Conservation (phyloP, 2,329 filamentous ascomycete genomes). For the Sporothrix inflata region DNA sequence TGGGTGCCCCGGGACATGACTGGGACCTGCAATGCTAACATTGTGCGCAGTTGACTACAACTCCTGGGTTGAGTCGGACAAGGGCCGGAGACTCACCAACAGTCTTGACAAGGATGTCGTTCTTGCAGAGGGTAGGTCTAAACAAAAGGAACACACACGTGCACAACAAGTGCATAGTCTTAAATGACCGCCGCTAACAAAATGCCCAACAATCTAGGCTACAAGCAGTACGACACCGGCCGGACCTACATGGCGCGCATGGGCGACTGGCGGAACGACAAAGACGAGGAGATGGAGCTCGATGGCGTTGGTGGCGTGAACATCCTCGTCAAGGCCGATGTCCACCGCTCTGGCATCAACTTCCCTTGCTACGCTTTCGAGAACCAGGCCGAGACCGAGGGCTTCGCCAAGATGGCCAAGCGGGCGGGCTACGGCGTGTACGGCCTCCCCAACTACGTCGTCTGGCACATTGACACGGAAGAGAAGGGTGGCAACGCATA, state of each 20-base stretch:
- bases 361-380: conserved; percentile 97
- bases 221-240: conserved; percentile 90
- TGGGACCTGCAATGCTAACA: conserved; percentile 35
- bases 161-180: background rate
- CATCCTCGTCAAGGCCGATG: conserved; percentile 96
- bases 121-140: conserved; percentile 76
- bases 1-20: background rate
- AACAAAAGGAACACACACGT: background rate
- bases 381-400: conserved; percentile 98
- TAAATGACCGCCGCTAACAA: background rate
- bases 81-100: conserved; percentile 74
- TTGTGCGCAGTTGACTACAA: conserved; percentile 83
- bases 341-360: conserved; percentile 96
- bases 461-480: conserved; percentile 97
- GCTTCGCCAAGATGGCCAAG: conserved; percentile 98
- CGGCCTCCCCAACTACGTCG: conserved; percentile 94
- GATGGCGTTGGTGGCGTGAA: conserved; percentile 97
- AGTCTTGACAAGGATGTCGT: conserved; percentile 78
- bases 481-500: conserved; percentile 84
- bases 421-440: conserved; percentile 90
- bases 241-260: conserved; percentile 87
- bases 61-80: conserved; percentile 94
- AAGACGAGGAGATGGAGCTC: conserved; percentile 87
- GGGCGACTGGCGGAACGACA: conserved; percentile 91
- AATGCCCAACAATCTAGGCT: conserved; percentile 57